A percentile compares a stretch with the other conserved stretches of the same genome.
Conservation (phyloP, 208 protist species). For the Strigomonas culicis region DNA sequence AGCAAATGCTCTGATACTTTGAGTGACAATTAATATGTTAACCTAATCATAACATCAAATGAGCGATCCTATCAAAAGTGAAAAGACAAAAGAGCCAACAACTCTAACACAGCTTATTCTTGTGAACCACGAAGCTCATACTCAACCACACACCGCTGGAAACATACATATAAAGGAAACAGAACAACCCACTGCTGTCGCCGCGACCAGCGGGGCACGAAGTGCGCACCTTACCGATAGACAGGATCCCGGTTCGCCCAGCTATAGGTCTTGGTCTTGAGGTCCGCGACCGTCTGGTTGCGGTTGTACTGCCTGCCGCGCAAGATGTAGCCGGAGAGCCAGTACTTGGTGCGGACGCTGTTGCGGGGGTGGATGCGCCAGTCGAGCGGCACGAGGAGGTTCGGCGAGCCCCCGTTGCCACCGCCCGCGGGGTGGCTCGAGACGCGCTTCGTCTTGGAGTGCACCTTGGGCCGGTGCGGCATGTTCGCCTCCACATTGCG, state of each 20-base stretch:
- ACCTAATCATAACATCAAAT: no score
- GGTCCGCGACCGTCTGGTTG: constrained; percentile 79
- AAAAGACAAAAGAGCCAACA: constrained; percentile 9
- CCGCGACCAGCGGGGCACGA: no score
- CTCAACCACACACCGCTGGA: not conserved
- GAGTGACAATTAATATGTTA: no score
- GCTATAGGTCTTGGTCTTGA: constrained; percentile 90
- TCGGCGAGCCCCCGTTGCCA: constrained; percentile 81
- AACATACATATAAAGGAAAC: constrained; percentile 4
- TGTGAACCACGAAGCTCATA: not conserved
- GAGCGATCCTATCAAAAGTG: not conserved
- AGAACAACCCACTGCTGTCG: not conserved
- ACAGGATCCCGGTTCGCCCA: constrained; percentile 89
- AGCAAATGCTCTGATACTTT: no score
- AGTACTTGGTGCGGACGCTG: constrained; percentile 90
- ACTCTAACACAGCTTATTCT: not conserved
- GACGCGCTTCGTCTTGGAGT: constrained; percentile 86
- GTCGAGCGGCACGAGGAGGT: constrained; percentile 88
- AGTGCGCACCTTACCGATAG: constrained; percentile 25
- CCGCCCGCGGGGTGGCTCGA: constrained; percentile 85
- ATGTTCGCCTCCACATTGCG: constrained; percentile 77
- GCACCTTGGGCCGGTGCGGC: constrained; percentile 79
- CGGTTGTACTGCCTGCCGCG: constrained; percentile 86
- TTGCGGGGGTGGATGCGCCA: constrained; percentile 88
- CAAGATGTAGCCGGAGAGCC: constrained; percentile 91